Conservation (phyloP, 2,329 filamentous ascomycete genomes). For the Aspergillus quadrilineatus region DNA sequence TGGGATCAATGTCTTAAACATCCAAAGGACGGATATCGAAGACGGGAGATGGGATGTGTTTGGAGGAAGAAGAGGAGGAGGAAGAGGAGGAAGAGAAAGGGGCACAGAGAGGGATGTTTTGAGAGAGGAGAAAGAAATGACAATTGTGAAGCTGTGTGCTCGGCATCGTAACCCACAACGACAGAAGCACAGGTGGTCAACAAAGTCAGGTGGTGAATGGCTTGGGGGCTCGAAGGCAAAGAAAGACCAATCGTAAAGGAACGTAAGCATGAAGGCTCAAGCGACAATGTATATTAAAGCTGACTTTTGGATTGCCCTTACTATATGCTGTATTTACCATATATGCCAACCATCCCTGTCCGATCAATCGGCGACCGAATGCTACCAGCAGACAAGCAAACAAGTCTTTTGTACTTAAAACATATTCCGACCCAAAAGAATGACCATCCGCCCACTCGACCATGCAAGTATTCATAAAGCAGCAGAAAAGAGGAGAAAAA, state of each 20-base stretch:
- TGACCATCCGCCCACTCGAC: conserved; percentile 5
- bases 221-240: neutral
- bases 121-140: neutral
- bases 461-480: neutral
- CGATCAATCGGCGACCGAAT: neutral
- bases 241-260: neutral
- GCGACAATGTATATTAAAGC: conserved; percentile 12
- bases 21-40: neutral
- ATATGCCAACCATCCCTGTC: conserved; percentile 7
- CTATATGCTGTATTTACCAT: conserved; percentile 11
- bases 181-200: neutral
- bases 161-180: neutral
- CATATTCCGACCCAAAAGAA: conserved; percentile 4
- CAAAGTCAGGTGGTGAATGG: neutral
- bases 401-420: neutral
- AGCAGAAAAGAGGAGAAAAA: neutral
- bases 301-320: conserved; percentile 12
- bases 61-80: neutral
- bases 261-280: neutral
- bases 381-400: neutral
- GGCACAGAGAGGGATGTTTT: neutral
- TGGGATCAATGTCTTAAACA: neutral
- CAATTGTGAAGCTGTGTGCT: conserved; percentile 4
- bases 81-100: conserved; percentile 6
- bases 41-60: too few relatives aligned